Evolutionary conservation across 352 stramenopile species (phyloP).

Genomic region (Globisporangium recalcitrans): DNA sequence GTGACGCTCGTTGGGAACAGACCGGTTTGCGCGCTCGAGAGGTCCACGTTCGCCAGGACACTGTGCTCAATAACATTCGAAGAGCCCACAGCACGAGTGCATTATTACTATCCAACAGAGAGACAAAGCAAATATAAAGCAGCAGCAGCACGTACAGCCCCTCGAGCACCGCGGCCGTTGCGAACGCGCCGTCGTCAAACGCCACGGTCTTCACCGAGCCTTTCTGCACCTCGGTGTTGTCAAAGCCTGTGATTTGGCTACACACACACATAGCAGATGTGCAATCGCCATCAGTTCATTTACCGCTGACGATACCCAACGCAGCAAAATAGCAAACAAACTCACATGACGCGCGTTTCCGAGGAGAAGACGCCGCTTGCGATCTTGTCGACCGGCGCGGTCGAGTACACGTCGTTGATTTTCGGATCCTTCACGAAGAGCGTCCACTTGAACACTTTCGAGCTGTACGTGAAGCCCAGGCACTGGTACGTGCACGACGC

Average conservation of each 20-base stretch:
- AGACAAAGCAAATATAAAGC: background rate
- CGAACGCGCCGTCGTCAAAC: conserved; percentile 45
- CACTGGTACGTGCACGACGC: conserved; percentile 66
- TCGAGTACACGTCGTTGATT: conserved; percentile 30
- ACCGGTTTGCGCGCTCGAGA: conserved; percentile 33
- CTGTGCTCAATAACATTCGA: no score
- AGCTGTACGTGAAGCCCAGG: conserved; percentile 46
- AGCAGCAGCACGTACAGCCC: conserved; percentile 34
- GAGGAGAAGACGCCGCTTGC: conserved; percentile 31
- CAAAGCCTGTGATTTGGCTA: conserved; percentile 73
- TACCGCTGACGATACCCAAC: background rate
- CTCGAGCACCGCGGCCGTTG: conserved; percentile 28
- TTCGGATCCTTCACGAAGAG: conserved; percentile 66
- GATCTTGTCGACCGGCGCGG: conserved; percentile 48
- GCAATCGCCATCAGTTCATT: conserved; percentile 7
- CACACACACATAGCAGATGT: conserved; percentile 7
- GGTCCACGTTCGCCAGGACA: conserved; percentile 56
- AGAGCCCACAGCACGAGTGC: no score
- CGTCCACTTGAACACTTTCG: conserved; percentile 38
- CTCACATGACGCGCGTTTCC: conserved; percentile 45
- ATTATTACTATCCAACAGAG: no score
- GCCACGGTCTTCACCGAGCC: conserved; percentile 48
- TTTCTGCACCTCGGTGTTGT: conserved; percentile 47
- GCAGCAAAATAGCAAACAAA: no score
- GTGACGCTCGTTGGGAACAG: conserved; percentile 52